Conservation (phyloP, 2,329 filamentous ascomycete genomes). For the Leptodontidium sp. region DNA sequence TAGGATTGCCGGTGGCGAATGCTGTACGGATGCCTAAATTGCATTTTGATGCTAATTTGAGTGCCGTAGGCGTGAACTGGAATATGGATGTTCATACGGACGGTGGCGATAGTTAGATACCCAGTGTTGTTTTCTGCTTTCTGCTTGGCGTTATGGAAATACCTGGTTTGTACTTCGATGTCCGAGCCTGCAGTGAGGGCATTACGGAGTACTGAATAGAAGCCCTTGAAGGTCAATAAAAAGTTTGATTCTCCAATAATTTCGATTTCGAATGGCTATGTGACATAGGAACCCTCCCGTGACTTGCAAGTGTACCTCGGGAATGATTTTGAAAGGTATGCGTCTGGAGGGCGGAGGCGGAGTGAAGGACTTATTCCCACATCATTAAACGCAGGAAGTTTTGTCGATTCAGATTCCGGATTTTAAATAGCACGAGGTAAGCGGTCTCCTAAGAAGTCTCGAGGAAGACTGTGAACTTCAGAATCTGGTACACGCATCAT, state of each 20-base stretch:
- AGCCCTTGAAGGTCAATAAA: background rate
- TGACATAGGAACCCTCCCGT: too few species aligned
- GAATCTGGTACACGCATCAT: background rate
- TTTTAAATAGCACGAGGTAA: too few species aligned
- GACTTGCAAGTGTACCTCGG: too few species aligned
- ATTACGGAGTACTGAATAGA: background rate
- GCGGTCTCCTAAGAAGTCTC: background rate
- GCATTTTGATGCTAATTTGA: background rate
- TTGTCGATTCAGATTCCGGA: too few species aligned
- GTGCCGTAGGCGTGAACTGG: background rate
- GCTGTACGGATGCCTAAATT: background rate
- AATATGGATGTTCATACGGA: background rate
- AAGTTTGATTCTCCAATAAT: too few species aligned
- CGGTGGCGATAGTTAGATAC: background rate
- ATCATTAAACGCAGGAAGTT: too few species aligned
- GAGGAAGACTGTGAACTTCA: background rate
- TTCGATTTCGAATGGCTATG: too few species aligned
- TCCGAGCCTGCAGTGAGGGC: background rate
- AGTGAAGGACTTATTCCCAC: too few species aligned
- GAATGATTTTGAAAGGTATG: too few species aligned
- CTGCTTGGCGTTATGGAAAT: background rate
- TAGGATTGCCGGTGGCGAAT: background rate
- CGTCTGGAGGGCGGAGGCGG: too few species aligned
- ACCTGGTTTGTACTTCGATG: background rate
- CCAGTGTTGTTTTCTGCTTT: background rate